Base-by-base conservation (phyloP, 108 stramenopile genomes). In the Aurantiochytrium sp. region DNA sequence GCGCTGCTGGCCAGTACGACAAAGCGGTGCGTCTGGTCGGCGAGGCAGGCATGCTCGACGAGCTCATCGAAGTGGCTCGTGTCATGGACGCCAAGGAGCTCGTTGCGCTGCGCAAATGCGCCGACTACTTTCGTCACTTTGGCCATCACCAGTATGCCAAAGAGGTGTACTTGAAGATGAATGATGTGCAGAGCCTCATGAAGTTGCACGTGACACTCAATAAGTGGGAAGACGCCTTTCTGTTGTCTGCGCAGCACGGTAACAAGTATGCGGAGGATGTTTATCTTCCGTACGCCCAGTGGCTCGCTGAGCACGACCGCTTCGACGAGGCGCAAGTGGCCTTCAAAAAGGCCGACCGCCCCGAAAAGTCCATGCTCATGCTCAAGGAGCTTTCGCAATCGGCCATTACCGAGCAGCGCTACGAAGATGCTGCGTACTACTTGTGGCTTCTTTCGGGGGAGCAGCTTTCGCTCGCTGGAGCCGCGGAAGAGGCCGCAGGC, bases 301-400 rank as follows among this genome's bases (percentile, higher is more conserved):
- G 94, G 93, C 94, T 95, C 57, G 91, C 92, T 4, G 89, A 90
- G 76, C 88, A 95, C 69, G 95, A 93, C 59, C 89, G 93, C 21
- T 95, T 93, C 58, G 91, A 93, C 60, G 92, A 93, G 59, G 94
- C 95, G 4, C 90, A 95, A 5, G 91, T 92, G 12, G 93, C 94
- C 47, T 95, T 92, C 72, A 72, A 69, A 4, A 91, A 93, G 91
- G 88, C 90, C 21, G 92, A 94, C 19, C 90, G 93, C 53, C 83
- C 87, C n/a, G 94, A 94, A 23, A 42, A 91, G 58, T 91, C 92
- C 71, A 44, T 49, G 21, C 72, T 72, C 53, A 72, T 94, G 76
- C 91, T 94, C 89, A 83, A 69, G 58, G 92, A 94, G 58, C 91
- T 95, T 42, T 93, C 93, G 58, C 45, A 21, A 5, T 91, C 91